Base-by-base conservation (phyloP, 2,329 filamentous ascomycete genomes). In the Exutisphaerella laricina region DNA sequence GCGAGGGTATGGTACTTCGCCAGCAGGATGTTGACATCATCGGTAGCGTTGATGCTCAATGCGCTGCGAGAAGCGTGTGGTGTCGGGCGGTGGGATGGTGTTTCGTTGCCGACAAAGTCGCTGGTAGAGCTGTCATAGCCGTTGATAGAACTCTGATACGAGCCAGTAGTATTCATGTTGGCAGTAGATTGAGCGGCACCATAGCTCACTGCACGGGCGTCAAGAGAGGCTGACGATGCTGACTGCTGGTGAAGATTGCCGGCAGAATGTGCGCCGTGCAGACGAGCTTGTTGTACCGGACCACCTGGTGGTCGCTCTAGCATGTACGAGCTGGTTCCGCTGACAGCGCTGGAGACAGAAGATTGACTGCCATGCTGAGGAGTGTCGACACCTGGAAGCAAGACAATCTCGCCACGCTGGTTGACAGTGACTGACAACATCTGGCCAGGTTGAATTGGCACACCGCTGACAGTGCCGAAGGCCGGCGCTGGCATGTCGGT, bases 1-100 rank as follows among this genome's bases (percentile, higher is more conserved):
- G 41, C 41, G n/a, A 48, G 13, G 10, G 35, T 38, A 20, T 45
- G 40, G 18, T 43, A 45, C 10, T 31, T 40, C 8, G 48, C 45
- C 18, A 38, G 42, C 18, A 48, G 39, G 29, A 42, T 13, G n/a
- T 46, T 29, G 9, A 37, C 14, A 14, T 45, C 28, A 16, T 39
- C 23, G 16, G 16, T 16, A 13, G 12, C 46, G 23, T 42, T 35
- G 36, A 46, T 45, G n/a, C 18, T 34, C 18, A 35, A 13, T 13
- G 20, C 21, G 17, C 20, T 31, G 13, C 30, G 30, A 35, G 34
- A 20, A 22, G 22, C 41, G 22, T 40, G 37, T 9, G 42, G 30
- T 20, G 12, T 14, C 31, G 43, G 43, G 3, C 43, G 43, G 25
- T 37, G 43, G 10, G 43, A 41, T 3, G 43, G 43, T 17, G 43